These are phyloP conservation scores for Hymenoscyphus fructigenus DNA, from an alignment of 2,329 filamentous ascomycete species.

Conservation along the genomic window DNA sequence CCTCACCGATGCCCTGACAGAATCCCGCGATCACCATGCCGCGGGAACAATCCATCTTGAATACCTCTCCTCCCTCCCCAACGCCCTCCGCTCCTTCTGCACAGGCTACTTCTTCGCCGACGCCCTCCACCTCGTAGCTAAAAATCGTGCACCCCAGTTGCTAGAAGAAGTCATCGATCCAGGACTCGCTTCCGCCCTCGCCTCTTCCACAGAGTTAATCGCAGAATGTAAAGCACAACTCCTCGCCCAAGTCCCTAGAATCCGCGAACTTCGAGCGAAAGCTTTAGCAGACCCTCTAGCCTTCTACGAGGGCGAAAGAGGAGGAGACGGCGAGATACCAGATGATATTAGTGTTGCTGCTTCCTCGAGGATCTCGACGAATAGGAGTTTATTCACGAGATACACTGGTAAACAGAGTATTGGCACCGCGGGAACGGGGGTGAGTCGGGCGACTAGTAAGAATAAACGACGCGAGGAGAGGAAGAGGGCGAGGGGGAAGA, in stretches of 20 bases:
- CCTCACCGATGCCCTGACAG: slow-evolving; percentile 75
- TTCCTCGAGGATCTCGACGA: slow-evolving; percentile 74
- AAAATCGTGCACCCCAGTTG: slow-evolving; percentile 59
- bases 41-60: slow-evolving; percentile 81
- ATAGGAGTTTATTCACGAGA: slow-evolving; percentile 86
- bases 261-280: slow-evolving; percentile 76
- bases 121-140: slow-evolving; percentile 73
- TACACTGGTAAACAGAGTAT: slow-evolving; percentile 74
- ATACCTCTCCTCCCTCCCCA: slow-evolving; percentile 70
- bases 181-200: slow-evolving; percentile 77
- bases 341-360: slow-evolving; percentile 92
- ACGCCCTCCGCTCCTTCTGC: slow-evolving; percentile 76
- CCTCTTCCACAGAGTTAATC: slow-evolving; percentile 82
- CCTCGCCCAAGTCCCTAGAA: slow-evolving; percentile 78
- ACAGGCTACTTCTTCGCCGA: slow-evolving; percentile 85
- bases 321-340: slow-evolving; percentile 67
- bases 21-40: slow-evolving; percentile 78
- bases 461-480: slow-evolving; percentile 89
- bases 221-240: slow-evolving; percentile 90
- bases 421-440: slow-evolving; percentile 70
- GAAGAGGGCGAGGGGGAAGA: slow-evolving; percentile 90
- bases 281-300: slow-evolving; percentile 82
- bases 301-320: slow-evolving; percentile 79
- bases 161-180: slow-evolving; percentile 69
- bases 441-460: slow-evolving; percentile 79